Percentiles rank a stretch among this genome's conserved stretches.
These are phyloP conservation scores for Penicillium oxalicum DNA, from an alignment of 2,329 filamentous ascomycete species.

Conservation along the genomic window DNA sequence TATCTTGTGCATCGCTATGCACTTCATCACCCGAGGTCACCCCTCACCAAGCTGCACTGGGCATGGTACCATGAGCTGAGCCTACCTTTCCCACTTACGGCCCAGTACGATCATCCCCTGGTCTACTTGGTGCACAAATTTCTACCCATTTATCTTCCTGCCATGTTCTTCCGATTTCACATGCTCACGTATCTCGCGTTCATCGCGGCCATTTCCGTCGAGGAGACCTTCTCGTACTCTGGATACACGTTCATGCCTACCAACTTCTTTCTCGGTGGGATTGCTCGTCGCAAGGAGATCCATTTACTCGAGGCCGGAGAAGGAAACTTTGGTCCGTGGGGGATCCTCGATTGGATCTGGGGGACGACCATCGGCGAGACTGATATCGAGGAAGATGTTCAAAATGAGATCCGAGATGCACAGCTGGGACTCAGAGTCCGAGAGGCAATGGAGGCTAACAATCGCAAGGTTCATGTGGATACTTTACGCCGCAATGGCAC, in stretches of 20 bases:
- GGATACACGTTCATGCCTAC: slow-evolving; percentile 55
- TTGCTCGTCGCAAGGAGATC: slow-evolving; percentile 52
- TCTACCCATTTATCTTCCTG: slow-evolving; percentile 53
- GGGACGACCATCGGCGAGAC: slow-evolving; percentile 36
- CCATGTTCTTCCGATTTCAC: slow-evolving; percentile 54
- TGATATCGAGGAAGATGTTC: slow-evolving; percentile 47
- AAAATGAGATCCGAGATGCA: slow-evolving; percentile 34
- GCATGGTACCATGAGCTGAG: slow-evolving; percentile 52
- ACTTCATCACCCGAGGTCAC: slow-evolving; percentile 56
- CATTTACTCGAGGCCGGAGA: slow-evolving; percentile 47
- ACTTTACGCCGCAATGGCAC: slow-evolving; percentile 13
- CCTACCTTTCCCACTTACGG: slow-evolving; percentile 52
- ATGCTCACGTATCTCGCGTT: slow-evolving; percentile 55
- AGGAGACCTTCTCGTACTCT: slow-evolving; percentile 56
- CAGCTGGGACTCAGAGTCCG: slow-evolving; percentile 30
- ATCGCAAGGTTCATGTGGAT: slow-evolving; percentile 23
- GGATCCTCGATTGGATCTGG: slow-evolving; percentile 41
- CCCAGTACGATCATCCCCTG: slow-evolving; percentile 56
- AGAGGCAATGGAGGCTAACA: slow-evolving; percentile 27
- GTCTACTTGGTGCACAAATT: slow-evolving; percentile 50
- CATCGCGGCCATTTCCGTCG: slow-evolving; percentile 49
- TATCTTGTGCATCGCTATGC: slow-evolving; percentile 70
- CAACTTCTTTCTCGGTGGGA: slow-evolving; percentile 52
- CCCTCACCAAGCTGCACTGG: slow-evolving; percentile 49
- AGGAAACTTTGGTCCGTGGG: slow-evolving; percentile 44